Base-by-base conservation (phyloP, 148 eudicot genomes). In the Simmondsia chinensis region DNA sequence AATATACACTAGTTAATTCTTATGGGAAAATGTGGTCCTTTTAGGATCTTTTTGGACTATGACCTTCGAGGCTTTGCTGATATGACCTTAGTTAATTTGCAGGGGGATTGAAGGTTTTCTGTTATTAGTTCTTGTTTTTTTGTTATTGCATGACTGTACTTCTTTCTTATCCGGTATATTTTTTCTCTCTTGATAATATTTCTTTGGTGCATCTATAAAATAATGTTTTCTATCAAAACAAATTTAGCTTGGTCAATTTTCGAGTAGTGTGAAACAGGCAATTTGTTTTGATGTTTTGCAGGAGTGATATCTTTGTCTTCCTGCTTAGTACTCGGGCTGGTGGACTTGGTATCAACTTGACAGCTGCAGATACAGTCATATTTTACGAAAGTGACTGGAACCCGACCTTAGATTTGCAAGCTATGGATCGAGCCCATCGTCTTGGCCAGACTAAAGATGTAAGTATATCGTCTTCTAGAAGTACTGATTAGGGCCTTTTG, bases 321-420 rank as follows among this genome's bases (percentile, higher is more conserved):
- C 75, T 91, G 70, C 75, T 91, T 48, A 85, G 97, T 69, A 91
- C 97, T 31, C 79, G 97, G 61, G 97, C 95, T 43, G 95, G 97
- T 41, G 95, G 97, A 18, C 79, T 91, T 45, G 97, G 95, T 50
- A 91, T 91, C 63, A 91, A 91, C 63, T 66, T 91, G 65, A 91
- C 95, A 14, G 95, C 95, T 66, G 97, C 95, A 32, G 97, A 85
- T 68, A 91, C 97, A 28, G 97, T 91, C 44, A 91, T 91, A 63
- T 91, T 91, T 49, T 91, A 91, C 43, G 97, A 91, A 70, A 91
- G 95, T 66, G 99, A 91, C 60, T 91, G 99, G 99, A 91, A 91
- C 63, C 99, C 99, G 30, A 85, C 95, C 11, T 60, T 86, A 68
- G 99, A 91, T 77, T 69, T 91, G 66, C 99, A 91, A 45, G 99